Evolutionary conservation across 2,329 filamentous ascomycete species (phyloP), one percentile per base, ranked within the genome.

Genomic region (Chaetothyriales sp.): DNA sequence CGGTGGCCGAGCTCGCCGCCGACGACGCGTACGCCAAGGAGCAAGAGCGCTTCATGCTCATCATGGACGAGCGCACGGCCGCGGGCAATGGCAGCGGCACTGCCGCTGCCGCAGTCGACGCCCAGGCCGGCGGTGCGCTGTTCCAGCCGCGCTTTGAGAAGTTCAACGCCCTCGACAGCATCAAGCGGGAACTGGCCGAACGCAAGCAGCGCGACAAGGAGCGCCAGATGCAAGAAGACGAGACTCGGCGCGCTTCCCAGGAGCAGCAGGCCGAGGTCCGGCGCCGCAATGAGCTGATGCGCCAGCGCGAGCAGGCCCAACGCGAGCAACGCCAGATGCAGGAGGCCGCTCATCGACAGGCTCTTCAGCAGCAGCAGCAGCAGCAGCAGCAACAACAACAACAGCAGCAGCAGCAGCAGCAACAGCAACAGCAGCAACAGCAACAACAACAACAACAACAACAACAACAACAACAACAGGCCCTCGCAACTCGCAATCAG

Each of bases 21-120:
- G 92, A 98, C 63, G 89, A 98, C 69, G 90, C 92, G 1, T 77
- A 88, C 54, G 88, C 89, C 0, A 90, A 89, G 19, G 86, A 89
- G 54, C 82, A 88, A 58, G 89, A 98, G 68, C 80, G 88, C 46
- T 94, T 88, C 60, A 92, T 98, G 88, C 82, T 97, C 48, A 83
- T 87, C 19, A 81, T 89, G 69, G 92, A 98, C 63, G 90, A 95
- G 61, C 79, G 88, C 5, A 76, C 89, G 54, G 73, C 74, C 13
- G 77, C 80, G 54, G 75, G 77, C 52, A 59, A 59, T 49, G 75
- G 75, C 2, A 69, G 74, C 10, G 76, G 77, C 33, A 40, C 33
- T 40, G 33, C 33, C 1, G 78, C 81, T 51, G 74, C 78, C n/a
- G 83, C 86, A 54, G 80, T 77, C 18, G 89, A 94, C 63, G 83